phyloP scores from a whole-genome alignment of 2,329 filamentous ascomycete species.

The Xylariales sp. region DNA sequence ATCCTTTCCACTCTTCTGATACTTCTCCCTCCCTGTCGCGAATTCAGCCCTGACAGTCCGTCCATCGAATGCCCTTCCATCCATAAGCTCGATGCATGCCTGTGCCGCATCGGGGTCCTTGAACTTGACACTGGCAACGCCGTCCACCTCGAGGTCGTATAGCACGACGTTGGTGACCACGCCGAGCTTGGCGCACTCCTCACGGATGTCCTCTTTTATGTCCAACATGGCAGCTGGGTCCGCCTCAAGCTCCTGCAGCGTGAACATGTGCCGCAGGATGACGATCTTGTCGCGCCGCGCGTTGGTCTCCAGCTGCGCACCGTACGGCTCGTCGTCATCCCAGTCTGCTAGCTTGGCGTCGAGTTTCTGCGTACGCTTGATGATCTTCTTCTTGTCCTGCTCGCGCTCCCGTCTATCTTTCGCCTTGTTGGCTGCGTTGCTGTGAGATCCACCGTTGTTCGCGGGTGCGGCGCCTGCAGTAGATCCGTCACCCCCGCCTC shows the following conservation, averaged over 20 bases:
- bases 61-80: slow-evolving; percentile 75
- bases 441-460: slow-evolving; percentile 13
- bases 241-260: slow-evolving; percentile 75
- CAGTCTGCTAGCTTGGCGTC: slow-evolving; percentile 91
- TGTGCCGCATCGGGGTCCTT: slow-evolving; percentile 63
- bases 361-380: slow-evolving; percentile 84
- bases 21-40: slow-evolving; percentile 66
- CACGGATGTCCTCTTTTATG: slow-evolving; percentile 90
- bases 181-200: slow-evolving; percentile 83
- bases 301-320: slow-evolving; percentile 39
- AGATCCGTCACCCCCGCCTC: slow-evolving; percentile 9
- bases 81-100: slow-evolving; percentile 69
- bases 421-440: slow-evolving; percentile 38
- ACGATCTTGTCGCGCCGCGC: slow-evolving; percentile 72
- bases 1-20: slow-evolving; percentile 61
- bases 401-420: slow-evolving; percentile 41
- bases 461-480: slow-evolving; percentile 11
- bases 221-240: slow-evolving; percentile 79
- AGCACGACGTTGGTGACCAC: slow-evolving; percentile 86
- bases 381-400: slow-evolving; percentile 82
- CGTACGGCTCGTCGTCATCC: slow-evolving; percentile 78
- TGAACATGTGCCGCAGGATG: slow-evolving; percentile 91
- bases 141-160: slow-evolving; percentile 80
- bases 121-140: slow-evolving; percentile 83
- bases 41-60: slow-evolving; percentile 67